Evolutionary conservation across 306 rosid genomes (phyloP), one percentile per base, ranked within the genome.

Genomic region (Mimosa pudica): DNA sequence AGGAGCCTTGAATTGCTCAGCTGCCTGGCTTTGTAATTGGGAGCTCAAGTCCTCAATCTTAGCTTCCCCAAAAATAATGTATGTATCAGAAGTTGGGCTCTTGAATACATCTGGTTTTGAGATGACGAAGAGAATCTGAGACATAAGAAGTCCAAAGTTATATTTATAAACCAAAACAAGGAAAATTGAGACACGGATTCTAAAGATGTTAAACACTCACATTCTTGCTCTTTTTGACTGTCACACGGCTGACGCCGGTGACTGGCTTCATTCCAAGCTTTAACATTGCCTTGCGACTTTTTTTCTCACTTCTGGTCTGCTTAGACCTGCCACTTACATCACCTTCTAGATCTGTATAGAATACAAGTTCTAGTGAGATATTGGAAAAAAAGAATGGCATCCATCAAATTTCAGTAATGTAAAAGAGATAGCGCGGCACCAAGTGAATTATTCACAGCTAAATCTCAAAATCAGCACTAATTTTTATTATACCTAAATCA

Each of bases 1-100:
- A 12, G 98, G 96, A 46, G 96, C 90, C 88, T 94, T 93, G 72
- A 94, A 94, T 89, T 91, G 98, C 89, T 93, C 97, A 10, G 98
- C 98, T 8, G 98, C 98, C 86, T 94, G 97, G 42, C 88, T 86
- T 73, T 94, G 97, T 51, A 94, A 88, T 80, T 91, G 94, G 17
- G 97, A 94, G 84, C 96, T 94, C 88, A 92, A 83, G 81, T 94
- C 97, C 84, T 94, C 97, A 8, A 94, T 92, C 86, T 92, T 93
- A 32, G 96, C 98, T 87, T 94, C 98, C 47, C 97, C 97, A 2
- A 93, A 93, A 75, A 93, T 85, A 24, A 93, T 87, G 81, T 90
- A 91, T 32, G 98, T 92, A 44, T 94, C 97, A 1, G 98, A 90
- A 6, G 95, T 89, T 17, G 98, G 98, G 81, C 98, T 93, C 85